Evolutionary conservation across 139 green algal species (phyloP).

Genomic region (Chlamydomonas asymmetrica): DNA sequence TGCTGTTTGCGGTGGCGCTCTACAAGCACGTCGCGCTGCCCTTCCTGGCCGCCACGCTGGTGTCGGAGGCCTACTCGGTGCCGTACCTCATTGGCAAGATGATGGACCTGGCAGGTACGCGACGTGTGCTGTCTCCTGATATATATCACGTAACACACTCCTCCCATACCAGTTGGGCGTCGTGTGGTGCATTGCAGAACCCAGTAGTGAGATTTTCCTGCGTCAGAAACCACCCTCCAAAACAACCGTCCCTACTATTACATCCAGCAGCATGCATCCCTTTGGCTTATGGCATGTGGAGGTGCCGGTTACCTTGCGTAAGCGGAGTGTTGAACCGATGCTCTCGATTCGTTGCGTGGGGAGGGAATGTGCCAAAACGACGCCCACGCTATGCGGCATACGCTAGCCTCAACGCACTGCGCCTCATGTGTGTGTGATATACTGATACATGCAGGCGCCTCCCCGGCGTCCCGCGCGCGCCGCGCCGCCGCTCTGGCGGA

Average conservation of each 20-base stretch:
- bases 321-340: background rate
- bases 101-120: slow-evolving; percentile 35
- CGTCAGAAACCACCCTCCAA: background rate
- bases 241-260: background rate
- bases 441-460: background rate
- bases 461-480: background rate
- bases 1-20: slow-evolving; percentile 62
- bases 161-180: too few relatives aligned
- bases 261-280: background rate
- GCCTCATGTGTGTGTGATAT: background rate
- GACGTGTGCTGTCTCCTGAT: too few relatives aligned
- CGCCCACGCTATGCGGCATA: too few relatives aligned
- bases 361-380: background rate
- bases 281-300: background rate
- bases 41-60: slow-evolving; percentile 48
- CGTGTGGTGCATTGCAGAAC: too few relatives aligned
- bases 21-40: slow-evolving; percentile 56
- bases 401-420: background rate
- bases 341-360: background rate
- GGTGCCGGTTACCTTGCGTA: background rate
- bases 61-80: slow-evolving; percentile 32
- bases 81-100: slow-evolving; percentile 36
- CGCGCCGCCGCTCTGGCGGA: slow-evolving; percentile 5
- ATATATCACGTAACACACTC: too few relatives aligned
- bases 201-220: background rate